Evolutionary conservation across 352 stramenopile species (phyloP).

Genomic region (Pythium brassicae): DNA sequence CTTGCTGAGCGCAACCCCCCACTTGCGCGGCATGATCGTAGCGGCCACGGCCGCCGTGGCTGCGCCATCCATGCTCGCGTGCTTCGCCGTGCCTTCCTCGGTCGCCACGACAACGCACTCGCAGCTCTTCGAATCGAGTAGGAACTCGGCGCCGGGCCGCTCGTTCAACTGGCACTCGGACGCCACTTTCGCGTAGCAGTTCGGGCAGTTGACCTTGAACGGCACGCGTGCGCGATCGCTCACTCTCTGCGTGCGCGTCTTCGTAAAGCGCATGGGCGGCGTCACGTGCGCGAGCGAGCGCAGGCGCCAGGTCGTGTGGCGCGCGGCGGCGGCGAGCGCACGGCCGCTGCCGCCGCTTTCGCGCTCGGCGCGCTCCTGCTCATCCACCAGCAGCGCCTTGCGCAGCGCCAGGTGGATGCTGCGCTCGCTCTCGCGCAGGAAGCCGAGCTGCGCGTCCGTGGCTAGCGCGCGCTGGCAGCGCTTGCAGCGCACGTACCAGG

Average conservation of each 20-base stretch:
- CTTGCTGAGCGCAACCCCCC: constrained; percentile 28
- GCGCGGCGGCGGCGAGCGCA: neutral
- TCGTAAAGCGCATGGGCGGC: constrained; percentile 38
- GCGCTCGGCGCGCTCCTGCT: neutral
- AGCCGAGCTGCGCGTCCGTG: constrained; percentile 9
- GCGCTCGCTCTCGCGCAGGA: constrained; percentile 16
- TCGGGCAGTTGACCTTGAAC: constrained; percentile 49
- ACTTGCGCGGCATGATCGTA: constrained; percentile 19
- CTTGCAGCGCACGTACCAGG: constrained; percentile 13
- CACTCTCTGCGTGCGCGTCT: constrained; percentile 35
- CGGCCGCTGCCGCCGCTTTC: neutral
- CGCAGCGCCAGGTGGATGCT: constrained; percentile 12
- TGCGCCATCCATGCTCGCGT: too few relatives aligned
- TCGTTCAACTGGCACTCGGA: constrained; percentile 45
- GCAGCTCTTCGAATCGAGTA: constrained; percentile 53
- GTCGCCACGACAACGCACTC: constrained; percentile 25
- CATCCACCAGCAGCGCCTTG: constrained; percentile 13
- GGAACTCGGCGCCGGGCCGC: constrained; percentile 30
- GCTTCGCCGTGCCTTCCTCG: neutral
- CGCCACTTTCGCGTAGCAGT: constrained; percentile 46
- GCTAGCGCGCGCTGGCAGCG: constrained; percentile 11
- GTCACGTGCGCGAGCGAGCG: constrained; percentile 22
- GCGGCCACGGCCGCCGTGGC: neutral
- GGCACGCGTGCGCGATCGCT: constrained; percentile 32
- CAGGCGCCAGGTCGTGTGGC: constrained; percentile 24